A percentile compares a stretch with the other conserved stretches of the same genome.
These are phyloP conservation scores for Acanthamoeba royreba DNA, from an alignment of 208 protist genomes.

Conservation along the genomic window DNA sequence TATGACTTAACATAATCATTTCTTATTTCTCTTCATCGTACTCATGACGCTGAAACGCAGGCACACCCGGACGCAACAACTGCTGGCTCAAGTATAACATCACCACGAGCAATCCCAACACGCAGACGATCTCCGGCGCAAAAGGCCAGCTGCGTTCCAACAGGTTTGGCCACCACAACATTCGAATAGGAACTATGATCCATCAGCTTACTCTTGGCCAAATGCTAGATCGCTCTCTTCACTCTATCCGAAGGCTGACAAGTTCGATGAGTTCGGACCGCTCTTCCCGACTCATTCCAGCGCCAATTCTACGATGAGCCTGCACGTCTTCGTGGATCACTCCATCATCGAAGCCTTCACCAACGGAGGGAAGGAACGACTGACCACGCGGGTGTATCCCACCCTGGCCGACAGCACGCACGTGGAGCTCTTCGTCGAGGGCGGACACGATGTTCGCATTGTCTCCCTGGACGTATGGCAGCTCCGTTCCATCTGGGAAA, in stretches of 20 bases:
- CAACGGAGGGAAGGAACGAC: background rate
- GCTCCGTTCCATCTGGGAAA: background rate
- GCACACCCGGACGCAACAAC: background rate
- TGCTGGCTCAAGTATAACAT: background rate
- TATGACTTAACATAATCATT: background rate
- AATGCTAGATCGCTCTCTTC: background rate
- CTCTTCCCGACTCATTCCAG: background rate
- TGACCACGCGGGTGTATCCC: background rate
- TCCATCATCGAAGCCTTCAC: background rate
- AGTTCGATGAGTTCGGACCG: background rate
- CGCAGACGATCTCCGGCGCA: background rate
- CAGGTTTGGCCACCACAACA: too few species aligned
- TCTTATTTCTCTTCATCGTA: background rate
- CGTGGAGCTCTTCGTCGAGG: background rate
- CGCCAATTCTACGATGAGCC: background rate
- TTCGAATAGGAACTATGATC: too few species aligned
- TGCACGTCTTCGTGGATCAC: conserved; percentile 22
- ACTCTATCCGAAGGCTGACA: background rate
- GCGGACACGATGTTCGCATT: background rate
- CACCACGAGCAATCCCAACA: background rate
- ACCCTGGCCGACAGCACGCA: background rate
- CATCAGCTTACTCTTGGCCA: background rate
- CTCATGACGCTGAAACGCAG: too few species aligned
- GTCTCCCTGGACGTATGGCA: background rate
- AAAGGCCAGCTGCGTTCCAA: background rate